Base-by-base conservation (phyloP, 257 asterid species). In the Primulina eburnea region DNA sequence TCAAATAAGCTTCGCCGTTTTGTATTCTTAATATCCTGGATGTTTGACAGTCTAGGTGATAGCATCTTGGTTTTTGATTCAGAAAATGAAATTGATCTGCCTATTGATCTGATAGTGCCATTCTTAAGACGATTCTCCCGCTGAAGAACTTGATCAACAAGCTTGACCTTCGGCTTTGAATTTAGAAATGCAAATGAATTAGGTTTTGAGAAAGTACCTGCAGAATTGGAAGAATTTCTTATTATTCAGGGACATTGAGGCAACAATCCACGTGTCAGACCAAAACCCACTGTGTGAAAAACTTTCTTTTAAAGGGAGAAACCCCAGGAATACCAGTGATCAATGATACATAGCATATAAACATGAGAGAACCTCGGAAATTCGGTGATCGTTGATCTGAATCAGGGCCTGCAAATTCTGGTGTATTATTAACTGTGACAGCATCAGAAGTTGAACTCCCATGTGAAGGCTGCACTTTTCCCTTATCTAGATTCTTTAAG, bases 181-280 rank as follows among this genome's bases (percentile, higher is more conserved):
- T 78, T 83, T 74, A 76, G 71, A 62, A 91, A 80, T 82, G 62
- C 86, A 79, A 89, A 92, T 67, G 97, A 92, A 69, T 79, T 84
- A 9, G 96, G 90, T 85, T 90, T 92, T 10, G 80, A 80, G 80
- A 86, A 82, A 70, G 75, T 75, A 83, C 95, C 98, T 93, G 88
- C 81, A 77, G 52, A 80, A 60, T 72, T 57, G 58, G 60, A 68
- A 60, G 56, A 68, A 55, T 62, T 70, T 55, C 73, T 52, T 65
- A 52, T 70, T 64, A 58, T 66, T 52, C 68, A 61, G 59, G 58
- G 55, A 21, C 21, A 30, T 10, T 26, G 50, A 75, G 50, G 71
- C 47, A 43, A 71, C 63, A 71, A 72, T 32, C 35, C 29, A 56
- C 62, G 57, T 75, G 70, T 32, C 62, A 47, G 62, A 58, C 60